Evolutionary conservation across 352 stramenopile genomes (phyloP).

Genomic region (Phytophthora kernoviae): DNA sequence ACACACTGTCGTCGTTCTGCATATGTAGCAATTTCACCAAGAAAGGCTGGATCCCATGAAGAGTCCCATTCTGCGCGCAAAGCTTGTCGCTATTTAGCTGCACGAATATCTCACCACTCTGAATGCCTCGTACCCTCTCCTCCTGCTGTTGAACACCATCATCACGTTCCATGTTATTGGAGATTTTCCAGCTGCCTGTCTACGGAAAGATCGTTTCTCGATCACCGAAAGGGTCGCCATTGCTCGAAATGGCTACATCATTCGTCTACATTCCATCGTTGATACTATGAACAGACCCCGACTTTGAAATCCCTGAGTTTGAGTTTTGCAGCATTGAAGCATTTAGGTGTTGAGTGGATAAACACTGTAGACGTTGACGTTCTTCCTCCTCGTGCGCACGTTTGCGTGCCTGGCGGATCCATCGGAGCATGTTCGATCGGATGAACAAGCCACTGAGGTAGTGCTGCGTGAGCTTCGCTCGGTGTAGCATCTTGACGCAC

Average conservation of each 20-base stretch:
- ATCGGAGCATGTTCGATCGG: constrained; percentile 63
- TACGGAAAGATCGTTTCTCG: constrained; percentile 14
- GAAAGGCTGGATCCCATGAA: constrained; percentile 35
- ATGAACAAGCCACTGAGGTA: constrained; percentile 71
- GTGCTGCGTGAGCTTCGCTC: constrained; percentile 71
- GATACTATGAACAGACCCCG: constrained; percentile 20
- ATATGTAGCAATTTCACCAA: constrained; percentile 31
- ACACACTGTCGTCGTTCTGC: constrained; percentile 8
- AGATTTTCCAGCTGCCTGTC: too few relatives aligned
- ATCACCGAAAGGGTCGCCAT: constrained; percentile 20
- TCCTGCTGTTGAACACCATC: constrained; percentile 2
- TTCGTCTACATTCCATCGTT: constrained; percentile 3
- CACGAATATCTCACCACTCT: constrained; percentile 57
- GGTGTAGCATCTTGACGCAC: constrained; percentile 70
- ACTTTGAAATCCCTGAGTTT: constrained; percentile 15
- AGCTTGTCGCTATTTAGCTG: constrained; percentile 30
- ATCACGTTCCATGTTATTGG: too few relatives aligned
- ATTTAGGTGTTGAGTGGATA: constrained; percentile 6
- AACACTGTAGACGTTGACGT: constrained; percentile 10
- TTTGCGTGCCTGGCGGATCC: constrained; percentile 51
- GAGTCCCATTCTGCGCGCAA: constrained; percentile 21
- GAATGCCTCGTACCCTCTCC: constrained; percentile 20
- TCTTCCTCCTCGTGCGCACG: constrained; percentile 42
- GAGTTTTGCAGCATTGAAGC: not conserved
- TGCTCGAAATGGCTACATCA: constrained; percentile 9